phyloP scores from a whole-genome alignment of 169 alveolate genomes.

The Cystoisospora suis region DNA sequence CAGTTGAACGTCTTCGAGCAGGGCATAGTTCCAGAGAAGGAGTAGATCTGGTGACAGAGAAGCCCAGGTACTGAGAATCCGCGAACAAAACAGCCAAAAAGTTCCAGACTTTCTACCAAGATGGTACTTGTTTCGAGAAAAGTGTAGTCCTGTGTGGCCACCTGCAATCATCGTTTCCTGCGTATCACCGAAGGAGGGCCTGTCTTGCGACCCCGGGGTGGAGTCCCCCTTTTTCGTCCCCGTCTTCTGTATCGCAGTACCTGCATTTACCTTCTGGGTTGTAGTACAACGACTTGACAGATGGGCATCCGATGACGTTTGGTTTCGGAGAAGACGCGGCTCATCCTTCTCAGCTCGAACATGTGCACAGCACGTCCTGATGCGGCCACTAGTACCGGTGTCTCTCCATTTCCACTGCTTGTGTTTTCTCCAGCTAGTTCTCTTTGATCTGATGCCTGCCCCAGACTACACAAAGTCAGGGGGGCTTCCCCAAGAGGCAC shows the following conservation, averaged over 20 bases:
- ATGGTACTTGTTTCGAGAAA: too few relatives aligned
- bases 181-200: neutral
- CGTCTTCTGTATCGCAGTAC: neutral
- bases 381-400: neutral
- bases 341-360: neutral
- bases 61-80: neutral
- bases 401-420: too few relatives aligned
- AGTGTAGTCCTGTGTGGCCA: too few relatives aligned
- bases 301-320: neutral
- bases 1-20: neutral
- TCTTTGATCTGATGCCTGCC: too few relatives aligned
- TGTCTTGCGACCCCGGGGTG: neutral
- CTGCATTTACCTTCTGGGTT: neutral
- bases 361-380: neutral
- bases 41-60: conserved; percentile 15
- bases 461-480: too few relatives aligned
- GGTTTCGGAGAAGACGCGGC: neutral
- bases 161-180: too few relatives aligned
- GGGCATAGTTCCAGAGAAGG: neutral
- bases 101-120: neutral
- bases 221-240: neutral
- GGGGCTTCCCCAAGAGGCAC: too few relatives aligned
- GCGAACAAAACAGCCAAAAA: neutral
- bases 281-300: neutral
- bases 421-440: too few relatives aligned